These are phyloP conservation scores for Psidium friedrichsthalianum DNA, from an alignment of 345 rosid genomes.

Conservation along the genomic window DNA sequence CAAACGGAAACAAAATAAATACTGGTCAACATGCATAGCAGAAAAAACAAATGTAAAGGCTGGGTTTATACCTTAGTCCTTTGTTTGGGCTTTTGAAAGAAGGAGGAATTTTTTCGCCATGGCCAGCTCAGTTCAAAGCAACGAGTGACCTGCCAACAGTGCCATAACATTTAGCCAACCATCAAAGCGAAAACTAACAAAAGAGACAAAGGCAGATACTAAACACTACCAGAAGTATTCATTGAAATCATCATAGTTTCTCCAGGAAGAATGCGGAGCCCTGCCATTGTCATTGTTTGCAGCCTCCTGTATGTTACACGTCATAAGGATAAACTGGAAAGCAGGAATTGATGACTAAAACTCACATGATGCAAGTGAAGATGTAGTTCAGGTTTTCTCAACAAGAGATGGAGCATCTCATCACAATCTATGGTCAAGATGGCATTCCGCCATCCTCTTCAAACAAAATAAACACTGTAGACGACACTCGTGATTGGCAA, in stretches of 20 bases:
- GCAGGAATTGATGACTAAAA: background rate
- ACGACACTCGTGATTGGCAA: background rate
- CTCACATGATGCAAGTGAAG: background rate
- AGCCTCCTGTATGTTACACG: constrained; percentile 54
- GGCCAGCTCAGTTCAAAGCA: constrained; percentile 97
- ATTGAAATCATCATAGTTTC: constrained; percentile 97
- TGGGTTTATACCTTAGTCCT: constrained; percentile 46
- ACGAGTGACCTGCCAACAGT: constrained; percentile 54
- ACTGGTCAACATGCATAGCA: background rate
- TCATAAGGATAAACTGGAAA: background rate
- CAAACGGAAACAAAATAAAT: background rate
- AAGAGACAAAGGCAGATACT: background rate
- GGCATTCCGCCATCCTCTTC: background rate
- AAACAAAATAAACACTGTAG: background rate
- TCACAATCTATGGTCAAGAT: background rate
- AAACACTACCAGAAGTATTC: constrained; percentile 76
- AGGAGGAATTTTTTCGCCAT: constrained; percentile 52
- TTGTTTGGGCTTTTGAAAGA: constrained; percentile 70
- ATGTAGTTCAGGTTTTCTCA: background rate
- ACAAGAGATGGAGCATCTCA: background rate
- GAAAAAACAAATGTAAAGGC: background rate
- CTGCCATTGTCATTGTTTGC: constrained; percentile 77
- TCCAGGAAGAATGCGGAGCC: constrained; percentile 97
- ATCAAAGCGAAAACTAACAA: background rate
- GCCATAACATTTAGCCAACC: background rate